Evolutionary conservation across 345 rosid genomes (phyloP), one percentile per base, ranked within the genome.

Genomic region (Eucalyptus globulus): DNA sequence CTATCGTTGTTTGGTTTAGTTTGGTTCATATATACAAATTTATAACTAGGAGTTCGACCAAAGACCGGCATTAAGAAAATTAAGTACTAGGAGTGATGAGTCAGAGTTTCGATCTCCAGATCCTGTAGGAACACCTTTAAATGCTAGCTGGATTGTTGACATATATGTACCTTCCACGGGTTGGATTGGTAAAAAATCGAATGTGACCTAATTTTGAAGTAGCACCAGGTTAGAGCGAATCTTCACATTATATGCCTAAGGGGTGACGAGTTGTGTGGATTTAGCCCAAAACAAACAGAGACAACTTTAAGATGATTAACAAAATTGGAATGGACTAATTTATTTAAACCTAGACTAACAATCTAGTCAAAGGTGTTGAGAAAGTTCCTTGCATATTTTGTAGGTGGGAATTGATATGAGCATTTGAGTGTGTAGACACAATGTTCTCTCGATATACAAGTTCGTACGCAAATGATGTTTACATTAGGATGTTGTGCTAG

Each of bases 351-450:
- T 72, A 5, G 14, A 72, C 14, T 34, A 17, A 72, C 81, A 72
- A 72, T 72, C 81, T 72, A 34, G 81, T 72, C 13, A 72, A 72
- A 34, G 81, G 81, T 34, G 60, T 49, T 88, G 34, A 87, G 91
- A 14, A 91, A 90, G 87, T 90, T 89, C 88, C 89, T 91, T 40
- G 49, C 89, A 54, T 81, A 31, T 2, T 72, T 89, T 14, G 93
- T 90, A 85, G 92, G 51, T 22, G 2, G 83, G 92, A 3, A 47
- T 91, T 2, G 90, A 88, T 60, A 60, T 56, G 92, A 91, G 13
- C 49, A 69, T 72, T 17, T 37, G 26, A 72, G 14, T 21, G 26
- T 72, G 81, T 37, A 37, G 45, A 72, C 12, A 10, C 44, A 72
- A 37, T 72, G 44, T 72, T 21, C 44, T 10, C 44, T 72, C 2